Evolutionary conservation across 1,284 basidiomycete species (phyloP).

Genomic region (Pisolithus thermaeus): DNA sequence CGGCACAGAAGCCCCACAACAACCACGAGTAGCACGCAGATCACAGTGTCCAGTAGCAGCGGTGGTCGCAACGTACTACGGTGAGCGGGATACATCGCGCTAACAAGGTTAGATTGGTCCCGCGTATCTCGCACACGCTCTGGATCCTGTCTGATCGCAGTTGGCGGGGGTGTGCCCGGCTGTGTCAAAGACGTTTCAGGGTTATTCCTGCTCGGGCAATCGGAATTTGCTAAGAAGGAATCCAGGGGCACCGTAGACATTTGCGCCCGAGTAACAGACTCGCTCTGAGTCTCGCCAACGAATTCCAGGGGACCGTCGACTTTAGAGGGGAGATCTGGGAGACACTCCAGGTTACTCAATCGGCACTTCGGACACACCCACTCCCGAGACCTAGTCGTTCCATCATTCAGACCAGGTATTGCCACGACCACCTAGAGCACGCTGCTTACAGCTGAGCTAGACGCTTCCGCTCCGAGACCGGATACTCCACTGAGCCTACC

Average conservation of each 20-base stretch:
- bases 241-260: conserved; percentile 15
- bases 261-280: conserved; percentile 12
- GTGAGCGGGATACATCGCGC: conserved; percentile 4
- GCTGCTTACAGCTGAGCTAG: conserved; percentile 68
- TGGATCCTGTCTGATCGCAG: conserved; percentile 9
- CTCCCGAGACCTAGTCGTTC: conserved; percentile 58
- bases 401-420: conserved; percentile 10
- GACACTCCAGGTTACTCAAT: conserved; percentile 58
- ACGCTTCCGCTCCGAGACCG: conserved; percentile 71
- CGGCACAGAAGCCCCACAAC: conserved; percentile 58
- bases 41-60: conserved; percentile 60
- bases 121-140: conserved; percentile 6
- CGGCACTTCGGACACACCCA: conserved; percentile 81
- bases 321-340: conserved; percentile 54
- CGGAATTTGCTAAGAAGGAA: conserved; percentile 11
- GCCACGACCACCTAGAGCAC: conserved; percentile 9
- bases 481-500: conserved; percentile 84
- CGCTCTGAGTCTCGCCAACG: conserved; percentile 21
- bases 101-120: conserved; percentile 18
- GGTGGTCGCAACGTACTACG: conserved; percentile 39
- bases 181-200: conserved; percentile 12
- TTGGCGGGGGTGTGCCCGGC: conserved; percentile 7
- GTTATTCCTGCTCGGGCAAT: conserved; percentile 4
- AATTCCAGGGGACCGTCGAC: conserved; percentile 16
- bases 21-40: conserved; percentile 60